Evolutionary conservation across 306 rosid genomes (phyloP), one percentile per base, ranked within the genome.

Genomic region (Cucurbita ficifolia): DNA sequence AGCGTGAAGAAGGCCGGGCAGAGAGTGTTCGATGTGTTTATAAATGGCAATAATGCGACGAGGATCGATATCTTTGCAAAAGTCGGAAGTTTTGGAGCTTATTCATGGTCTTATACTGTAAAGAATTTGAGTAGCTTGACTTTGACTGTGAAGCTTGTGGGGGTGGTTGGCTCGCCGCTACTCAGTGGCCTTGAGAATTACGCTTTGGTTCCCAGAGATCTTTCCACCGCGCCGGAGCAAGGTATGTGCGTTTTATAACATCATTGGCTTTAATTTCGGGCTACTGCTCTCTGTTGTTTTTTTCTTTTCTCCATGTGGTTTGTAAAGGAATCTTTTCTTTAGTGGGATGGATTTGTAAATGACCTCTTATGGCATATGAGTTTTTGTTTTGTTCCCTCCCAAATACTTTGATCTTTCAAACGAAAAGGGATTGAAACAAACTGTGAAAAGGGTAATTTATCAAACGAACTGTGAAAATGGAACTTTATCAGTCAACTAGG

Each of bases 121-220:
- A 86, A 45, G 86, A 89, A 89, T 76, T 80, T 94, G 91, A 94
- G 90, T 79, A 88, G 78, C 38, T 80, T 79, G 0, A 40, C 5
- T 4, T 76, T 93, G 84, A 87, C 29, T 9, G 87, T 94, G 86
- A 89, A 82, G 88, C 91, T 90, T 24, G 81, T 62, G 54, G 81
- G 84, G 12, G 97, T 78, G 67, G 83, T 69, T 0, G 98, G 96
- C 11, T 81, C 95, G 18, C 88, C 91, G 39, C 9, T 90, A 67
- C 82, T 94, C 53, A 76, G 89, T 38, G 98, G 97, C 54, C 83
- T 94, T 53, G 98, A 94, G 80, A 94, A 89, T 86, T 94, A 90
- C 67, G 98, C 98, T 45, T 45, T 45, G 49, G 49, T 45, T 45
- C 49, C 49, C 2, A 86, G 21, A n/a, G 98, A 94, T 68, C 90